Base-by-base conservation (phyloP, 2,329 filamentous ascomycete species). In the Aspergillus quadrilineatus region DNA sequence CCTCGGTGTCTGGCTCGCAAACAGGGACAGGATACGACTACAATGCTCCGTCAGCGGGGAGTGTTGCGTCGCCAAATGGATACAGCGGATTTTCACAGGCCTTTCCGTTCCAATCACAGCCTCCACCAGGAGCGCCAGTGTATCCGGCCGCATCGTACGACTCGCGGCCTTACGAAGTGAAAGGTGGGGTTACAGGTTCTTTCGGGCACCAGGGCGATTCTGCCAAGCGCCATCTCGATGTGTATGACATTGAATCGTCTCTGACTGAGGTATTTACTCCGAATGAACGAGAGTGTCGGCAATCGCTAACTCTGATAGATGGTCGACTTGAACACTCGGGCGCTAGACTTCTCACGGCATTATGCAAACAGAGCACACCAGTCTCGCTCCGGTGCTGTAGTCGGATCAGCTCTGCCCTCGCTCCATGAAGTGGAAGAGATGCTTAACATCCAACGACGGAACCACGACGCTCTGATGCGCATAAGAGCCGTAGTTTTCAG, bases 211-310 rank as follows among this genome's bases (percentile, higher is more conserved):
- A 76, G 58, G 69, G 67, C 50, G 77, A 80, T 49, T 72, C 75
- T 44, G 80, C 86, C n/a, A 87, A 88, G 67, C 79, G 85, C 39
- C 84, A 87, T 69, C 72, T 87, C 3, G 85, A 87, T 41, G 78
- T 80, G 47, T 87, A 83, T 60, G 85, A 88, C 67, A 70, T 87
- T 28, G 84, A 79, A 62, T 68, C 74, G 30, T 77, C 77, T 7
- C 68, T 79, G 37, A 77, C 77, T 60, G 78, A 80, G 70, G 78
- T 80, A 70, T 59, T 75, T 56, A 28, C n/a, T 42, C 34, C 43
- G 17, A 56, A 43, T 51, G 26, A 28, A 9, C 17, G 32, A 42
- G 14, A 50, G 26, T 10, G 22, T 56, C 46, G 44, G 15, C 39
- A 56, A 12, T 50, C 60, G 52, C 65, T 62, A 53, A 67, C 57